Conservation (phyloP, 352 stramenopile species). For the Hyaloperonospora arabidopsidis region DNA sequence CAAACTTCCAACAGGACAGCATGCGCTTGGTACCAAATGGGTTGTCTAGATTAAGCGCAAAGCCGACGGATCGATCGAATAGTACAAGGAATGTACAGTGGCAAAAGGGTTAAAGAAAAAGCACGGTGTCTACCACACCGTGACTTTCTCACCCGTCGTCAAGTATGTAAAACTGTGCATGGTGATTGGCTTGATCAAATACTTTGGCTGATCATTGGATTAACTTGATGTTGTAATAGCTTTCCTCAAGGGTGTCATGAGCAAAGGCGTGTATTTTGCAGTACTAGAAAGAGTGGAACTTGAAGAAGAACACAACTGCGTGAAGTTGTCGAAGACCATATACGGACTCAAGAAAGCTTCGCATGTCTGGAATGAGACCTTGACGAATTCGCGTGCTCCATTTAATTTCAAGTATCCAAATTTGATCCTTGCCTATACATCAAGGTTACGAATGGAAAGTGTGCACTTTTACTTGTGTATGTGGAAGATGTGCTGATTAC, state of each 20-base stretch:
- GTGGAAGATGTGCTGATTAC: no score
- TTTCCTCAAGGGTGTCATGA: conserved; percentile 7
- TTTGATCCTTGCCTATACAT: no score
- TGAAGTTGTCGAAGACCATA: no score
- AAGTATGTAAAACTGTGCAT: conserved; percentile 5
- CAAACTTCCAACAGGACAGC: conserved; percentile 4
- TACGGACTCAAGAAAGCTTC: no score
- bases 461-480: no score
- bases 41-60: conserved; percentile 20
- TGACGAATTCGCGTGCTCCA: no score
- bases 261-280: no score
- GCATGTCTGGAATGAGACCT: no score
- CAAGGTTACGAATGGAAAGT: no score
- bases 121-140: conserved; percentile 18
- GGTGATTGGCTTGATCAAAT: background rate
- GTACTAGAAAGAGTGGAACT: no score
- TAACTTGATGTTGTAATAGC: conserved; percentile 9
- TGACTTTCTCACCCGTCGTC: conserved; percentile 3
- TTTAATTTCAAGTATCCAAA: no score
- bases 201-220: background rate
- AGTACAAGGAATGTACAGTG: conserved; percentile 10
- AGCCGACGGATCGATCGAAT: conserved; percentile 2
- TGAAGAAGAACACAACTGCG: no score
- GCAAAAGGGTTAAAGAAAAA: conserved; percentile 2
- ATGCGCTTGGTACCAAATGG: conserved; percentile 19